Evolutionary conservation across 139 green algal genomes (phyloP).

Genomic region (Deuterostichococcus epilithicus): DNA sequence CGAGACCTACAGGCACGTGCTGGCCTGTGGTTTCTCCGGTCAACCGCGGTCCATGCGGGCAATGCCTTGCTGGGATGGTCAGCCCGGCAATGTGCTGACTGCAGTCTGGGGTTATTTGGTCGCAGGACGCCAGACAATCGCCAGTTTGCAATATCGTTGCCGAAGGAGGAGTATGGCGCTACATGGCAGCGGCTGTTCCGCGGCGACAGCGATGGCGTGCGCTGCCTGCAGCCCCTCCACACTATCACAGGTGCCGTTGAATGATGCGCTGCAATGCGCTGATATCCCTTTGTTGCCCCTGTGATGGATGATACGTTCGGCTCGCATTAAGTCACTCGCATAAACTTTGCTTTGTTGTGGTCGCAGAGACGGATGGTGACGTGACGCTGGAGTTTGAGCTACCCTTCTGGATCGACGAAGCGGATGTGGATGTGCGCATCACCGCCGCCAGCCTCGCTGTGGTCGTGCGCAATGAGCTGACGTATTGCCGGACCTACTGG

Average conservation of each 20-base stretch:
- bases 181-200: conserved; percentile 52
- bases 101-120: not conserved
- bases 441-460: conserved; percentile 18
- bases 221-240: conserved; percentile 53
- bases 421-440: conserved; percentile 55
- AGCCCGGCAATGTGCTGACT: not conserved
- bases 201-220: conserved; percentile 49
- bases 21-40: too few species aligned
- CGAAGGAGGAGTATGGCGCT: conserved; percentile 42
- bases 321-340: too few species aligned
- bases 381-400: conserved; percentile 58
- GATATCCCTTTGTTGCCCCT: too few species aligned
- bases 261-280: not conserved
- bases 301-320: too few species aligned
- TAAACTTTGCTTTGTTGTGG: not conserved
- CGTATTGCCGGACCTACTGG: conserved; percentile 56
- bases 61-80: not conserved
- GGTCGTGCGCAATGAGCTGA: conserved; percentile 39
- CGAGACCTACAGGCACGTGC: conserved; percentile 31
- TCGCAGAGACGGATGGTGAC: conserved; percentile 44
- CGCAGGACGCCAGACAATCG: conserved; percentile 48
- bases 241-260: conserved; percentile 33
- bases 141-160: conserved; percentile 36
- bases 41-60: too few species aligned
- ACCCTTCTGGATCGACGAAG: conserved; percentile 66